phyloP scores from a whole-genome alignment of 331 rosid genomes.

The Acacia concinna region DNA sequence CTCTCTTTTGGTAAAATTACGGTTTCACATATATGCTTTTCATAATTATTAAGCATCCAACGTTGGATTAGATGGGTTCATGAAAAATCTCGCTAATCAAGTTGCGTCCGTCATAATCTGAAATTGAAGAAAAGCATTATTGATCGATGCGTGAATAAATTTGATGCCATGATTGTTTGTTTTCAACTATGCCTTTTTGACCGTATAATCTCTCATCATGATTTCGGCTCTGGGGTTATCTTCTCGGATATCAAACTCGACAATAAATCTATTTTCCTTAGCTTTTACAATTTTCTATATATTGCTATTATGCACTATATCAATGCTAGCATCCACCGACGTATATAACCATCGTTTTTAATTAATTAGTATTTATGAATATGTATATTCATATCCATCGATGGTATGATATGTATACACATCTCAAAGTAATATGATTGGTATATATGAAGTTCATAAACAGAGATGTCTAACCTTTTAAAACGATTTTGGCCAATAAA shows the following conservation, averaged over 20 bases:
- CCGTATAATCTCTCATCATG: conserved; percentile 28
- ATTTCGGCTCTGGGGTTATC: conserved; percentile 29
- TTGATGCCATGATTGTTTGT: conserved; percentile 20
- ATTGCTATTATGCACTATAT: neutral
- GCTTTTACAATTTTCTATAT: neutral
- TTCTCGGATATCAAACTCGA: conserved; percentile 1
- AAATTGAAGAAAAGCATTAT: neutral
- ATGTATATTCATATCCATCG: neutral
- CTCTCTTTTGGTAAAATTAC: neutral
- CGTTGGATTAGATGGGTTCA: conserved; percentile 27
- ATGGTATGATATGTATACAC: neutral
- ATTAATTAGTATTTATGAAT: neutral
- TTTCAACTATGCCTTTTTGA: conserved; percentile 41
- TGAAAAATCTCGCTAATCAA: conserved; percentile 15
- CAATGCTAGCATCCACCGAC: neutral
- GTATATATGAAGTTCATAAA: neutral
- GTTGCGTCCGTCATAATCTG: conserved; percentile 32
- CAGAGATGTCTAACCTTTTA: neutral
- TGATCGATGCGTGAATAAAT: neutral
- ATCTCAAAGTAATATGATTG: neutral
- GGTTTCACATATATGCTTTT: conserved; percentile 12
- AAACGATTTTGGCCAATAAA: neutral
- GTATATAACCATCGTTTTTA: neutral
- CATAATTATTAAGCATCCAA: neutral
- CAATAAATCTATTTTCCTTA: neutral